Evolutionary conservation across 495 filamentous ascomycete species (phyloP).

Genomic region (Cudoniella acicularis): DNA sequence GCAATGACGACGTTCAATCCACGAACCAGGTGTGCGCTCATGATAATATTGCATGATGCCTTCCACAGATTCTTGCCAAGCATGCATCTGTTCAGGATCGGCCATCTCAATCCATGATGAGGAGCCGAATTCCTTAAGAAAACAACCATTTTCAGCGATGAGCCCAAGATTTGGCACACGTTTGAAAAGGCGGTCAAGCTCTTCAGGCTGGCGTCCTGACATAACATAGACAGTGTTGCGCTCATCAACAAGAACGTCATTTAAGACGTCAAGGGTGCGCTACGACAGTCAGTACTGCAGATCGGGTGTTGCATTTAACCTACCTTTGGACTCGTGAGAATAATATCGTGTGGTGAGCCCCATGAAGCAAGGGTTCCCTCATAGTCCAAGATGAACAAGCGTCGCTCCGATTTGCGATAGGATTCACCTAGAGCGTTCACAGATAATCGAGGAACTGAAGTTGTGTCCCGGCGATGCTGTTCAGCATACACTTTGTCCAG

Average conservation of each 20-base stretch:
- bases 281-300: slow-evolving; percentile 24
- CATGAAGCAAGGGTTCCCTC: slow-evolving; percentile 87
- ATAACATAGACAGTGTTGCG: slow-evolving; percentile 89
- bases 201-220: slow-evolving; percentile 79
- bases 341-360: slow-evolving; percentile 73
- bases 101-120: slow-evolving; percentile 70
- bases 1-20: slow-evolving; percentile 82
- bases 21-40: slow-evolving; percentile 80
- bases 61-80: slow-evolving; percentile 75
- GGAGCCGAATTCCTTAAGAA: slow-evolving; percentile 65
- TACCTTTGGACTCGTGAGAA: slow-evolving; percentile 74
- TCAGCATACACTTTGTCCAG: slow-evolving; percentile 73
- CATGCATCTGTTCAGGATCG: slow-evolving; percentile 58
- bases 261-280: slow-evolving; percentile 73
- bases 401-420: slow-evolving; percentile 59
- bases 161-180: slow-evolving; percentile 74
- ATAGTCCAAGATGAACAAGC: slow-evolving; percentile 86
- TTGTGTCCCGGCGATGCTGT: slow-evolving; percentile 76
- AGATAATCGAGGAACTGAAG: slow-evolving; percentile 78
- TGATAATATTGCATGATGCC: slow-evolving; percentile 82
- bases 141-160: slow-evolving; percentile 92
- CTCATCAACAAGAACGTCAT: slow-evolving; percentile 71
- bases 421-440: slow-evolving; percentile 54
- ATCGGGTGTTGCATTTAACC: slow-evolving; percentile 5
- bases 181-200: slow-evolving; percentile 81